Conservation (phyloP, 768 basidiomycete genomes). For the Rhodotorula kratochvilovae region DNA sequence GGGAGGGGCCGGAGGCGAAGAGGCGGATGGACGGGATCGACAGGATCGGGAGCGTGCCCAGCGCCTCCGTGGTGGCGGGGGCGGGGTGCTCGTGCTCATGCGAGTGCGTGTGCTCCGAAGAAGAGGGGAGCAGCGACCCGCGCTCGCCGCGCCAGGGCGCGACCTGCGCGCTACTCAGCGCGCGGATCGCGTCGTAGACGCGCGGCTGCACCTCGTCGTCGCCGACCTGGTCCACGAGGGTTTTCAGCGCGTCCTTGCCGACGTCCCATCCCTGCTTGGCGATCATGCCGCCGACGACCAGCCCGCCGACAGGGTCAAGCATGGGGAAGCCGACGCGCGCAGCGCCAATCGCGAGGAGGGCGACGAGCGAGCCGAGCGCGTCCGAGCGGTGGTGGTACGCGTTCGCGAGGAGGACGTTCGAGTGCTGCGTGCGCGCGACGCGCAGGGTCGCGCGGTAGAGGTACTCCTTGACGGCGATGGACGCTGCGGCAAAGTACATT, state of each 20-base stretch:
- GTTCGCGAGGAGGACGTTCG: constrained; percentile 89
- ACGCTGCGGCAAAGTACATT: constrained; percentile 85
- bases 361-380: constrained; percentile 85
- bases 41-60: constrained; percentile 46
- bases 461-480: constrained; percentile 84
- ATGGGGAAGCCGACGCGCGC: constrained; percentile 76
- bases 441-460: constrained; percentile 69
- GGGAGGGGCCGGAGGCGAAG: constrained; percentile 70
- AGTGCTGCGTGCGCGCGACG: constrained; percentile 85
- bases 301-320: constrained; percentile 89
- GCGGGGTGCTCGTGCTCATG: no score
- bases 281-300: constrained; percentile 45
- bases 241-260: constrained; percentile 36
- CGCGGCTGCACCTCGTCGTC: background rate
- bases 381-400: constrained; percentile 97
- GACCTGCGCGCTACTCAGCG: background rate
- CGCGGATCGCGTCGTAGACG: constrained; percentile 4
- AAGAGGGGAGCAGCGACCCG: no score
- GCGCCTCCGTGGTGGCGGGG: no score
- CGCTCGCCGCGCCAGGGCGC: background rate
- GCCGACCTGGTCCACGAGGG: constrained; percentile 29
- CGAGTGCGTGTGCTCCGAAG: background rate
- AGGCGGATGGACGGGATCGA: constrained; percentile 57
- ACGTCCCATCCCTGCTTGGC: constrained; percentile 42
- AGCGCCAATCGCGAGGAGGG: constrained; percentile 71